These are phyloP conservation scores for Trichoderma parareesei DNA, from an alignment of 495 filamentous ascomycete species.

Conservation along the genomic window DNA sequence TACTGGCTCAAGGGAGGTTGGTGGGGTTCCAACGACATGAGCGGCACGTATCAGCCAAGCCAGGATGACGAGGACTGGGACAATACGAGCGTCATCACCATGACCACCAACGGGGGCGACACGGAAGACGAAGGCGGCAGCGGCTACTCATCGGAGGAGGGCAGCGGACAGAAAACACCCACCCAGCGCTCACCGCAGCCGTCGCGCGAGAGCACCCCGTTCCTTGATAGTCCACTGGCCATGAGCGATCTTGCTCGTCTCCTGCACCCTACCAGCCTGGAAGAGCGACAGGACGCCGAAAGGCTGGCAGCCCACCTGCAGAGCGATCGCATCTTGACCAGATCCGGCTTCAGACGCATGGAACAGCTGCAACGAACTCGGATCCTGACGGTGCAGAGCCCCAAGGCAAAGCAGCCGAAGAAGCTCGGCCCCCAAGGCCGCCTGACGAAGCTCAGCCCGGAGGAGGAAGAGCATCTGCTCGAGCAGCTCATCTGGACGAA, in stretches of 20 bases:
- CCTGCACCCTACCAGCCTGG: conserved; percentile 68
- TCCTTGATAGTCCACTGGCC: conserved; percentile 56
- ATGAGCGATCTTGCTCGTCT: conserved; percentile 66
- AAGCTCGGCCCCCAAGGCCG: conserved; percentile 13
- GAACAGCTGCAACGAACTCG: conserved; percentile 57
- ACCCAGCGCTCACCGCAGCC: conserved; percentile 42
- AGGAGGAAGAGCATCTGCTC: conserved; percentile 72
- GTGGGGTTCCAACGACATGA: conserved; percentile 73
- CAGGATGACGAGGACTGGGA: conserved; percentile 57
- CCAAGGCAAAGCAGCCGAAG: conserved; percentile 32
- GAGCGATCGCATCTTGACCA: conserved; percentile 64
- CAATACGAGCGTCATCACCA: conserved; percentile 63
- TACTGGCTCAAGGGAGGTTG: conserved; percentile 76
- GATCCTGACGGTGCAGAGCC: conserved; percentile 38
- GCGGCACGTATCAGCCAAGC: conserved; percentile 55
- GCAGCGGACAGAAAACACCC: conserved; percentile 65
- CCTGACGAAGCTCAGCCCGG: conserved; percentile 36
- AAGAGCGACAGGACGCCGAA: conserved; percentile 71
- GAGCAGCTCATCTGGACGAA: conserved; percentile 73
- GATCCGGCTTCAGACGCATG: conserved; percentile 62
- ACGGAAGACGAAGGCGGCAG: conserved; percentile 30
- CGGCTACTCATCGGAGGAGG: conserved; percentile 46
- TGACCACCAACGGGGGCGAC: conserved; percentile 18
- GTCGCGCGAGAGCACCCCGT: conserved; percentile 50
- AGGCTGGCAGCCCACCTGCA: conserved; percentile 74